Conservation (phyloP, 2,329 filamentous ascomycete genomes). For the Diplocarpon mali region DNA sequence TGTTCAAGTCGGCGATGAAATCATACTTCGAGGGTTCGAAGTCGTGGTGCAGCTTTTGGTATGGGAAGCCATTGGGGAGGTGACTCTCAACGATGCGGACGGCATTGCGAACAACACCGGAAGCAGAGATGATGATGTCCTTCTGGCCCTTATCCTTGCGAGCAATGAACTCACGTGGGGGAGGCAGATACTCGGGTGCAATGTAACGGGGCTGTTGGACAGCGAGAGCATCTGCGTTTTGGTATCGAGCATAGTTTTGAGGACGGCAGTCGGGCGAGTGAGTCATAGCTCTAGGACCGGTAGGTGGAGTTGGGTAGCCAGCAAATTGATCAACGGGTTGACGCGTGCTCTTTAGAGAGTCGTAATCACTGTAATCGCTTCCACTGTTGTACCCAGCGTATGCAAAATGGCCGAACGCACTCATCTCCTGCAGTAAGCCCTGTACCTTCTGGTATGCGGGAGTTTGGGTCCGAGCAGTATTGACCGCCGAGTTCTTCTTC, state of each 20-base stretch:
- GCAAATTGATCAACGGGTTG: neutral
- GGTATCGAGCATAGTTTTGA: neutral
- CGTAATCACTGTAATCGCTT: too few relatives aligned
- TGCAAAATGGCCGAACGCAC: too few relatives aligned
- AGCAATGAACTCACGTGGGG: neutral
- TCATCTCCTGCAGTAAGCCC: too few relatives aligned
- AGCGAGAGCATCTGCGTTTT: neutral
- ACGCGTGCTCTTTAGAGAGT: neutral
- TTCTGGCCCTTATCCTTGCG: slow-evolving; percentile 11
- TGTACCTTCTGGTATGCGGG: too few relatives aligned
- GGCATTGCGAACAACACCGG: slow-evolving; percentile 10
- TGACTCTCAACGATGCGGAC: slow-evolving; percentile 7
- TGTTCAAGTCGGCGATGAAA: slow-evolving; percentile 1
- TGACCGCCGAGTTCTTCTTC: too few relatives aligned
- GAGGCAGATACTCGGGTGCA: neutral
- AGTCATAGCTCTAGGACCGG: neutral
- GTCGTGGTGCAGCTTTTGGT: slow-evolving; percentile 3
- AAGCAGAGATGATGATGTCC: slow-evolving; percentile 13
- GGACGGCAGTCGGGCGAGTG: neutral
- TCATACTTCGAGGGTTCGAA: slow-evolving; percentile 5
- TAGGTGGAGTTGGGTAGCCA: neutral
- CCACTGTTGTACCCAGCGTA: too few relatives aligned
- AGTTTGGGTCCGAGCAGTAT: too few relatives aligned
- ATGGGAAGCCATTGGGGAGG: slow-evolving; percentile 4
- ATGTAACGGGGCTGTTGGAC: neutral